Evolutionary conservation across 176 grass and related monocot species (phyloP), one percentile per base, ranked within the genome.

Genomic region (Cenchrus americanus): DNA sequence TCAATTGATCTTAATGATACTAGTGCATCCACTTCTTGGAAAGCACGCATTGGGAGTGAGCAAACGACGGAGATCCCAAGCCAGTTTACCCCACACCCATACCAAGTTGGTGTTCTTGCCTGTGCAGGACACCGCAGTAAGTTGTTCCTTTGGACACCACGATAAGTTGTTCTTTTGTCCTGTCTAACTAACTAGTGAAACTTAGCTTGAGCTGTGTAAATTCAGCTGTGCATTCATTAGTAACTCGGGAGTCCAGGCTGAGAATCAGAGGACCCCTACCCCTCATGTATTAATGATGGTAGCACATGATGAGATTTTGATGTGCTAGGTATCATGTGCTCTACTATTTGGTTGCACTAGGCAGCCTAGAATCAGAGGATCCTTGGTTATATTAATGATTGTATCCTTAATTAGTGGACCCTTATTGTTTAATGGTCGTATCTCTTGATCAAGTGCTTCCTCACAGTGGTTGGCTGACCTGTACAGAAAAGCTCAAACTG

Each of bases 51-150:
- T 4, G n/a, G 59, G 13, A 87, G 70, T 6, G 50, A 55, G 15
- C 57, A 81, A 49, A 75, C 81, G 60, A 69, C 78, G 49, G 79
- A 68, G 61, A 46, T 32, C 11, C 69, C 44, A 8, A 14, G 69
- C 44, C 69, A 49, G 22, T 71, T 24, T 71, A 5, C 43, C 47
- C 2, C 47, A 22, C 69, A 71, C 12, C 47, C 61, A 68, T 66
- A 47, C 23, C 71, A 30, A 22, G 41, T 10, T 30, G 85, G 77
- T 0, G 44, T 11, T 66, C 48, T 87, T 15, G 69, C 49, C 22
- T 63, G 77, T 3, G 19, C 40, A 18, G 52, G 73, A 49, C 5
- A 21, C 18, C 7, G 69, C 10, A 71, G 24, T 9, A 71, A 26
- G 44, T n/a, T 49, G 42, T 69, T 69, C 17, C 66, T 68, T 18